These are phyloP conservation scores for Phytopythium helicoides DNA, from an alignment of 352 stramenopile species.

Conservation along the genomic window DNA sequence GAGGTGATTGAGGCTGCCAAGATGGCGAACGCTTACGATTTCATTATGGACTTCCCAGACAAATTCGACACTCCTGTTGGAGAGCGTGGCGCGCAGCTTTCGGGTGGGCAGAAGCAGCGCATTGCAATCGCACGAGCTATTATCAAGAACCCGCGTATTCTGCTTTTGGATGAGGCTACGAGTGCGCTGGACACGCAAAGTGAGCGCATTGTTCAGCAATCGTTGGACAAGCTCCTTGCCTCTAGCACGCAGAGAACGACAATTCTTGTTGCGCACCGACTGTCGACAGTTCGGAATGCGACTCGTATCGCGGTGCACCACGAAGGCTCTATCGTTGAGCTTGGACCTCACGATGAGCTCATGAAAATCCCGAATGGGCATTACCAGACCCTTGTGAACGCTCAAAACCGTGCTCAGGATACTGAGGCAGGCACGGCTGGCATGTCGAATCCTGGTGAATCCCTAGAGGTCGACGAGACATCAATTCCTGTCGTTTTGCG, in stretches of 20 bases:
- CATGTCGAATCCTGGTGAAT: background rate
- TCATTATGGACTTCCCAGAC: slow-evolving; percentile 90
- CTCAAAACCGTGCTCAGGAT: slow-evolving; percentile 22
- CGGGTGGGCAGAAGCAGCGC: slow-evolving; percentile 92
- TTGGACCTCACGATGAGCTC: slow-evolving; percentile 92
- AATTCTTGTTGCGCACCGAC: slow-evolving; percentile 93
- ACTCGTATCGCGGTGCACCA: slow-evolving; percentile 95
- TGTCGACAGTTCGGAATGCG: slow-evolving; percentile 93
- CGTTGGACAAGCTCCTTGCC: slow-evolving; percentile 56
- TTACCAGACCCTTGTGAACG: slow-evolving; percentile 47
- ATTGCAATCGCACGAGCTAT: slow-evolving; percentile 93
- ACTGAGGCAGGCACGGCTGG: background rate
- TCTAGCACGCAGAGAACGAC: slow-evolving; percentile 65
- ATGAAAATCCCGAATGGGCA: slow-evolving; percentile 46
- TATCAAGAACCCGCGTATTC: slow-evolving; percentile 84
- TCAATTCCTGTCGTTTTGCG: background rate
- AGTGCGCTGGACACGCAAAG: slow-evolving; percentile 80
- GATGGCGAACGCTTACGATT: slow-evolving; percentile 89
- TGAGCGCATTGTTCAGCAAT: slow-evolving; percentile 81
- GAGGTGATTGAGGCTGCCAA: slow-evolving; percentile 67
- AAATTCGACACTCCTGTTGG: slow-evolving; percentile 88
- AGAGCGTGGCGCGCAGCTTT: slow-evolving; percentile 85
- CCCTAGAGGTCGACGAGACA: background rate
- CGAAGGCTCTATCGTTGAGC: slow-evolving; percentile 89
- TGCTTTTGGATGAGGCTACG: slow-evolving; percentile 92